Evolutionary conservation across 176 grass and related monocot genomes (phyloP), one percentile per base, ranked within the genome.

Genomic region (Melocanna baccifera): DNA sequence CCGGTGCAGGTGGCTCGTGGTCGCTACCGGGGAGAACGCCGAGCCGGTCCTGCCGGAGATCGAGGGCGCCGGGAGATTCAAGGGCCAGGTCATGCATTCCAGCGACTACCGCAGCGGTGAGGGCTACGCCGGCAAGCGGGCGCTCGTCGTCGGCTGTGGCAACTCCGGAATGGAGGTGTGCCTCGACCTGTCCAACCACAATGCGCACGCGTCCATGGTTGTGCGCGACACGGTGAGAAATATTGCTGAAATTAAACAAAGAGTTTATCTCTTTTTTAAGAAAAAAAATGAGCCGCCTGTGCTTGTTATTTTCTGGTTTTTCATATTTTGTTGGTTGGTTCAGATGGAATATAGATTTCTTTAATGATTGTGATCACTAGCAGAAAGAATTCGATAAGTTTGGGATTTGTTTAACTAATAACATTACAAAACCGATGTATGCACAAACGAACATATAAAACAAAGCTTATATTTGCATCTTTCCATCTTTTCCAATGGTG

Each of bases 161-260:
- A 98, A 98, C 64, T 98, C 96, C 0, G 96, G 91, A 0, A 98
- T 95, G 96, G 96, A 98, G 78, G 81, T 98, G 23, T 85, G 73
- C 3, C 82, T 98, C 4, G 96, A 98, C 76, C 89, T 98, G 47
- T 85, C 85, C 86, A 90, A 95, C 62, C 64, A 95, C 76, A 91
- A 91, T 84, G 96, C 92, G 46, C 43, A 41, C 8, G 86, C 96
- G 15, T 93, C 93, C 58, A 86, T 98, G 77, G 96, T 98, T 28
- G 96, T 98, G 1, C 92, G 93, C 34, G 93, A 92, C 71, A 57
- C 87, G 76, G 96, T 98, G 71, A 80, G 96, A 41, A 28, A 20
- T 19, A 67, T 20, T 76, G 26, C 8, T 28, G 23, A 3, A 52
- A 34, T 28, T 70, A 28, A 12, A 29, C 9, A n/a, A 29, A 46